Evolutionary conservation across 257 asterid genomes (phyloP).

Genomic region (Nicotiana otophora): DNA sequence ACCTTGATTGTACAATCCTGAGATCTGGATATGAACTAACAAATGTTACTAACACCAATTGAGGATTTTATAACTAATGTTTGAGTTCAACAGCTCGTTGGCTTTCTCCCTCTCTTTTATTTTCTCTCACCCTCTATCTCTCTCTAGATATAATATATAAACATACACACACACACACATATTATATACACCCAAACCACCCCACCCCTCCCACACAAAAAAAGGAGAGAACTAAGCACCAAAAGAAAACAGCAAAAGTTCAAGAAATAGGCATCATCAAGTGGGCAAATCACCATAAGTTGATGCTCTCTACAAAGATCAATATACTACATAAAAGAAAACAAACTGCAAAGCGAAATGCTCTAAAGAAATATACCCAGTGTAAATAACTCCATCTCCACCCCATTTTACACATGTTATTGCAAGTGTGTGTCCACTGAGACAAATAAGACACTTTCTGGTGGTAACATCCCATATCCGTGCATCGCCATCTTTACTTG

Average conservation of each 20-base stretch:
- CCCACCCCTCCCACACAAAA: not conserved
- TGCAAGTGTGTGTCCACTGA: constrained; percentile 90
- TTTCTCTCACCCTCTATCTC: too few relatives aligned
- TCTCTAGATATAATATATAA: too few relatives aligned
- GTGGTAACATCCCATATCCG: constrained; percentile 86
- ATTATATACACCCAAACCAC: too few relatives aligned
- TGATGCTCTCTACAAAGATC: not conserved
- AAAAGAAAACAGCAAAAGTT: not conserved
- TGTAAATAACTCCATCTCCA: constrained; percentile 90
- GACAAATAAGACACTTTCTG: constrained; percentile 64
- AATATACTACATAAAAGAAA: not conserved
- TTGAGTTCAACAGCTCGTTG: not conserved
- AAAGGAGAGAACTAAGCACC: not conserved
- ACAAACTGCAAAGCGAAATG: not conserved
- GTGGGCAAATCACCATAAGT: not conserved
- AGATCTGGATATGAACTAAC: constrained; percentile 44
- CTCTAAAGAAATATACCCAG: constrained; percentile 54
- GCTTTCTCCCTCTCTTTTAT: not conserved
- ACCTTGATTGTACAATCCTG: constrained; percentile 93
- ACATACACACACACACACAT: too few relatives aligned
- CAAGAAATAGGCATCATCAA: not conserved
- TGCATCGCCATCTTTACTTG: constrained; percentile 98
- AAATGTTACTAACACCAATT: not conserved
- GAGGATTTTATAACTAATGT: not conserved
- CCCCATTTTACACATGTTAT: constrained; percentile 98